Percentiles rank a stretch among this genome's conserved stretches.
These are phyloP conservation scores for Aspergillus latus DNA, from an alignment of 2,329 filamentous ascomycete genomes.

Conservation along the genomic window DNA sequence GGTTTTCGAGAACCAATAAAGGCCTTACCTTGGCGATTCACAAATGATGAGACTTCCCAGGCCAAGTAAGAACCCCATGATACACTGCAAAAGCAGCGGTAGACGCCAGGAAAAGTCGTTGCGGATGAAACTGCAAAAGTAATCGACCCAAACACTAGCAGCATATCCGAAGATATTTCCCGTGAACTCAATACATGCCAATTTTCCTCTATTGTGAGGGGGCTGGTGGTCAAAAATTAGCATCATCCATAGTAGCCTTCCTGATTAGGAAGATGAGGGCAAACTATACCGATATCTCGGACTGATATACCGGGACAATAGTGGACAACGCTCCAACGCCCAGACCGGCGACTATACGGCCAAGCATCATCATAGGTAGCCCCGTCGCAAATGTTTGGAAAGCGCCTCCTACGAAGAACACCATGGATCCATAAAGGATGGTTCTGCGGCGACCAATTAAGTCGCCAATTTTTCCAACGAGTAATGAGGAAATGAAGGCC, in stretches of 20 bases:
- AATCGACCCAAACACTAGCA: slow-evolving; percentile 97
- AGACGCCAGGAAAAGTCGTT: slow-evolving; percentile 86
- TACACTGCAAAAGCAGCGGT: slow-evolving; percentile 85
- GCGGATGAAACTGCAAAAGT: slow-evolving; percentile 89
- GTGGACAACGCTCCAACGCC: slow-evolving; percentile 87
- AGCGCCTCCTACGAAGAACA: slow-evolving; percentile 82
- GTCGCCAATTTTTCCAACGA: slow-evolving; percentile 86
- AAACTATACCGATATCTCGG: slow-evolving; percentile 70
- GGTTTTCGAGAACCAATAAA: background rate
- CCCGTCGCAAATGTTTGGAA: slow-evolving; percentile 78
- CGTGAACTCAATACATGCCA: slow-evolving; percentile 97
- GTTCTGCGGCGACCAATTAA: slow-evolving; percentile 85
- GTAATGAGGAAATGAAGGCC: slow-evolving; percentile 83
- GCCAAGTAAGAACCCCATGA: slow-evolving; percentile 86
- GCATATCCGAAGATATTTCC: slow-evolving; percentile 96
- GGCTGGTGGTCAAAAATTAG: slow-evolving; percentile 49
- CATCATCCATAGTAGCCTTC: background rate
- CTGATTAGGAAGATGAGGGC: background rate
- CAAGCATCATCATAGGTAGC: slow-evolving; percentile 85
- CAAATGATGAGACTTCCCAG: slow-evolving; percentile 89
- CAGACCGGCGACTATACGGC: slow-evolving; percentile 79
- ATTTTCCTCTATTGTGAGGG: slow-evolving; percentile 89
- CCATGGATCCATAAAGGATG: slow-evolving; percentile 87
- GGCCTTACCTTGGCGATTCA: slow-evolving; percentile 79
- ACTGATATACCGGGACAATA: slow-evolving; percentile 91